These are phyloP conservation scores for Sarocladium strictum DNA, from an alignment of 2,329 filamentous ascomycete genomes.

Conservation along the genomic window DNA sequence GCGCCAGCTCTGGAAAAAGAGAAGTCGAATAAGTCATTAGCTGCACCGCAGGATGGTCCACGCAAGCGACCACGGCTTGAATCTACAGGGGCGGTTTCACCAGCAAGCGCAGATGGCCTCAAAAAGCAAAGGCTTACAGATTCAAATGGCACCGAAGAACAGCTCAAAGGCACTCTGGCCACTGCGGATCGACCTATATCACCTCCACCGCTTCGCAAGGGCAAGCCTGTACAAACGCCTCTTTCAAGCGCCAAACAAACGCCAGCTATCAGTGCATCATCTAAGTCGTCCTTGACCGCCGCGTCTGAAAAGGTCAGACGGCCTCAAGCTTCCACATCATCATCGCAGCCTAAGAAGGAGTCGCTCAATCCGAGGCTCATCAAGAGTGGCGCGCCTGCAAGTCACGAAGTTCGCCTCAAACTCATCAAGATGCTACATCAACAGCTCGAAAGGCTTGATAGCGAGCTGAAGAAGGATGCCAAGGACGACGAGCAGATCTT, in stretches of 20 bases:
- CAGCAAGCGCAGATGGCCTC: background rate
- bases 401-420: slow-evolving; percentile 49
- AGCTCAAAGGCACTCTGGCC: slow-evolving; percentile 14
- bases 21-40: background rate
- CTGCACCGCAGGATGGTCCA: background rate
- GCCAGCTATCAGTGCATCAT: background rate
- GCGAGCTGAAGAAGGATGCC: slow-evolving; percentile 47
- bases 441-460: slow-evolving; percentile 62
- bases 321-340: slow-evolving; percentile 11
- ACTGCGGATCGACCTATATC: slow-evolving; percentile 25
- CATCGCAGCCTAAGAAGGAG: slow-evolving; percentile 28
- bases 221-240: background rate
- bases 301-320: background rate
- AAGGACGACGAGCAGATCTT: slow-evolving; percentile 45
- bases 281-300: background rate
- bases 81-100: background rate
- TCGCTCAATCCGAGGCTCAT: slow-evolving; percentile 63
- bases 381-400: slow-evolving; percentile 46
- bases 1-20: background rate
- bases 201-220: slow-evolving; percentile 24
- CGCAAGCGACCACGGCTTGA: slow-evolving; percentile 4
- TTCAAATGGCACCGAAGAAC: background rate
- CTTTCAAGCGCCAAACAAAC: background rate
- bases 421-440: slow-evolving; percentile 59
- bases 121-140: background rate